Conservation (phyloP, 2,329 filamentous ascomycete genomes). For the Clarireedia sp. region DNA sequence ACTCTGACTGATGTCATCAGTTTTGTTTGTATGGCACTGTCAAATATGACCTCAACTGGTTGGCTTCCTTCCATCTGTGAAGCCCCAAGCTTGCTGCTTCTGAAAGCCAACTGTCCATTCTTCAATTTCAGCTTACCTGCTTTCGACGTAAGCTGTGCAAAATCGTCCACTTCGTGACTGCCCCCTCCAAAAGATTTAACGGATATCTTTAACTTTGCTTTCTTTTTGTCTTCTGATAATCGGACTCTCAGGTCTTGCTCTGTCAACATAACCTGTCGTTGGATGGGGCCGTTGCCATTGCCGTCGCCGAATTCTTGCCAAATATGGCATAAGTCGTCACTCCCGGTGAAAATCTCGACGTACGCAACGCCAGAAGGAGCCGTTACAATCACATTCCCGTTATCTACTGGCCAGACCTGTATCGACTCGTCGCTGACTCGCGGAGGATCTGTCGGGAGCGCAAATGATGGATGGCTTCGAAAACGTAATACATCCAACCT, state of each 20-base stretch:
- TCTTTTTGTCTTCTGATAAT: slow-evolving; percentile 65
- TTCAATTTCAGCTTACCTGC: slow-evolving; percentile 66
- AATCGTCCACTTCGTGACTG: slow-evolving; percentile 68
- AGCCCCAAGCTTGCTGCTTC: slow-evolving; percentile 64
- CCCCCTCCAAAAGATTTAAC: slow-evolving; percentile 72
- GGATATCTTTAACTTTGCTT: slow-evolving; percentile 59
- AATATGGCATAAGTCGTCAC: slow-evolving; percentile 69
- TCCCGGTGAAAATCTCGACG: slow-evolving; percentile 72
- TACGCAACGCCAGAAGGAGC: slow-evolving; percentile 77
- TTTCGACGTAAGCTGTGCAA: slow-evolving; percentile 62
- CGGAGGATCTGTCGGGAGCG: slow-evolving; percentile 65
- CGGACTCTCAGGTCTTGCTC: slow-evolving; percentile 67
- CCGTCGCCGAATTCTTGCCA: slow-evolving; percentile 74
- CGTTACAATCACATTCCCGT: slow-evolving; percentile 65
- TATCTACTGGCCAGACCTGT: slow-evolving; percentile 79
- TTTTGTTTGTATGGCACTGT: slow-evolving; percentile 60
- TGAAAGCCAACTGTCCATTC: slow-evolving; percentile 66
- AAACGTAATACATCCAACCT: slow-evolving; percentile 83
- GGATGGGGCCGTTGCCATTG: slow-evolving; percentile 49
- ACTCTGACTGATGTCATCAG: slow-evolving; percentile 68
- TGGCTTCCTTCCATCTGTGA: slow-evolving; percentile 64
- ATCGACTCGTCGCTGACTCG: slow-evolving; percentile 63
- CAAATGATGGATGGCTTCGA: slow-evolving; percentile 83
- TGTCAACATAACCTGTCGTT: slow-evolving; percentile 64
- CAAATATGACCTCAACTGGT: slow-evolving; percentile 66